Evolutionary conservation across 768 basidiomycete species (phyloP).

Genomic region (Boletus rubroflammeus): DNA sequence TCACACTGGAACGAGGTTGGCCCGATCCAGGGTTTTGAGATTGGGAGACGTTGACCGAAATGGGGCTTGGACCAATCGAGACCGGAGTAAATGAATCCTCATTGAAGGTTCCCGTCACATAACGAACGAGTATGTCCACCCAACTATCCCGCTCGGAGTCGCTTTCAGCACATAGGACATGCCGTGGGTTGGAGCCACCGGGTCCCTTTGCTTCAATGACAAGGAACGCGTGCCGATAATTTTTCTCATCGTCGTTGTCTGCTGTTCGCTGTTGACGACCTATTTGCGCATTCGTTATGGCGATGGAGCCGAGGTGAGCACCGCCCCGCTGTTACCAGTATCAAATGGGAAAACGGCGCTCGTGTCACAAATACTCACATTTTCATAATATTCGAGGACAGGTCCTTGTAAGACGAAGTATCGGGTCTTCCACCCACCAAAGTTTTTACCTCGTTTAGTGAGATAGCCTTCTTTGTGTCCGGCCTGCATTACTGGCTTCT

Average conservation of each 20-base stretch:
- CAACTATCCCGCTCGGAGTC: slow-evolving; percentile 90
- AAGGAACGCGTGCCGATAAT: slow-evolving; percentile 95
- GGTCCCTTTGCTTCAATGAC: slow-evolving; percentile 85
- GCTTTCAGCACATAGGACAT: slow-evolving; percentile 95
- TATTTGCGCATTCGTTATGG: slow-evolving; percentile 90
- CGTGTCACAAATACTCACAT: slow-evolving; percentile 53
- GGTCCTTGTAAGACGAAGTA: slow-evolving; percentile 93
- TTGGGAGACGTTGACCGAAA: slow-evolving; percentile 24
- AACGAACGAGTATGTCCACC: slow-evolving; percentile 91
- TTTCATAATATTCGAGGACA: slow-evolving; percentile 91
- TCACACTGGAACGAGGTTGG: slow-evolving; percentile 59
- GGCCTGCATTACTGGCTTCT: slow-evolving; percentile 71
- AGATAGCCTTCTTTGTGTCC: slow-evolving; percentile 94
- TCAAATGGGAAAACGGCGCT: slow-evolving; percentile 11
- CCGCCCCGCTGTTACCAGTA: slow-evolving; percentile 69
- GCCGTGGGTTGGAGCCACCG: slow-evolving; percentile 67
- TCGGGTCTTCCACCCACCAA: slow-evolving; percentile 96
- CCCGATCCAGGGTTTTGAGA: slow-evolving; percentile 27
- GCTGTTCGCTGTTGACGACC: slow-evolving; percentile 82
- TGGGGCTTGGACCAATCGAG: slow-evolving; percentile 32
- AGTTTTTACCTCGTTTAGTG: slow-evolving; percentile 95
- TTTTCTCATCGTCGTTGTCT: slow-evolving; percentile 75
- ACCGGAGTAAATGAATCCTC: slow-evolving; percentile 56
- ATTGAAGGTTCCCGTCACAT: slow-evolving; percentile 78
- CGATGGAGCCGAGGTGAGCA: slow-evolving; percentile 84